Conservation (phyloP, 305 asterid genomes). For the Fraxinus nigra region DNA sequence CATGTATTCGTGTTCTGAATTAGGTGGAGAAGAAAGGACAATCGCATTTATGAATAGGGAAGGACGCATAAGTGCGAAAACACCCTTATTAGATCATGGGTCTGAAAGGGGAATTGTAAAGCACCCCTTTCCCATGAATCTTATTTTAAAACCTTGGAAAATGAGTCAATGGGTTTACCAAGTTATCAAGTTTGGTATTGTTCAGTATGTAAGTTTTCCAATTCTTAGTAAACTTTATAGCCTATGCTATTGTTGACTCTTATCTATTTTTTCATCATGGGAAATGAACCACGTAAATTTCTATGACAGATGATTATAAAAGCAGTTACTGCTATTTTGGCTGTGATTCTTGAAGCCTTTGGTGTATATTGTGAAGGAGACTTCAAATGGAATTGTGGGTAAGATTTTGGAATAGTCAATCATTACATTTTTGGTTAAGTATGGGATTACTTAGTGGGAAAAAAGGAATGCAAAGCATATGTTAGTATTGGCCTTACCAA, state of each 20-base stretch:
- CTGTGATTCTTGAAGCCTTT: constrained; percentile 93
- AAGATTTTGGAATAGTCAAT: constrained; percentile 31
- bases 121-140: constrained; percentile 86
- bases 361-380: constrained; percentile 96
- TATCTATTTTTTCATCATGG: constrained; percentile 12
- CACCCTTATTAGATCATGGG: constrained; percentile 72
- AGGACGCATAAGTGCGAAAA: constrained; percentile 70
- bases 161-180: constrained; percentile 88
- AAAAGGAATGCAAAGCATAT: constrained; percentile 7
- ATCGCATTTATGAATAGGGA: constrained; percentile 88
- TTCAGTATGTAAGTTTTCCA: constrained; percentile 80
- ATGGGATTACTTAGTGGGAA: background rate
- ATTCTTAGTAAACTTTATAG: constrained; percentile 22
- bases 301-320: constrained; percentile 89
- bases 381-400: constrained; percentile 96
- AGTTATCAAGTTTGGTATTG: constrained; percentile 92
- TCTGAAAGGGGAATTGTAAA: constrained; percentile 74
- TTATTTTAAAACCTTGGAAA: constrained; percentile 81
- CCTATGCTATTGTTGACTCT: constrained; percentile 15
- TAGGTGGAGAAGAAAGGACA: constrained; percentile 96
- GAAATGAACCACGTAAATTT: constrained; percentile 20
- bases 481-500: background rate
- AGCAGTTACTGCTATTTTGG: constrained; percentile 75
- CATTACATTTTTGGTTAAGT: constrained; percentile 1
- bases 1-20: constrained; percentile 21